Percentiles rank a stretch among this genome's conserved stretches.
Conservation (phyloP, 768 basidiomycete genomes). For the Rhodotorula sphaerocarpa region DNA sequence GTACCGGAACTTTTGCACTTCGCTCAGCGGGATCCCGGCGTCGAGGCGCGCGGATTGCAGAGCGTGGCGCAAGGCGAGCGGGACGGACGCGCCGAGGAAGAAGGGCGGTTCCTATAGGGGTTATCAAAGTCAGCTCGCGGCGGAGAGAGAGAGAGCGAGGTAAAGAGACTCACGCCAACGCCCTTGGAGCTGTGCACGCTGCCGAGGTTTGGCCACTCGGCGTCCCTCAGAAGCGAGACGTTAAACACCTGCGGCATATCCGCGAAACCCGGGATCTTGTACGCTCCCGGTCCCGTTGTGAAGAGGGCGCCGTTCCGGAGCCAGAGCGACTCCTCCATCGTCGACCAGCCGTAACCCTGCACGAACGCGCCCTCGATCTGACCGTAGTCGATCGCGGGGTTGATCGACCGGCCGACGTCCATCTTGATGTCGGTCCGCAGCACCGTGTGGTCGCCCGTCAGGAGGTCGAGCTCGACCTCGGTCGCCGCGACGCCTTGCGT, state of each 20-base stretch:
- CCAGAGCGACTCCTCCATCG: conserved; percentile 38
- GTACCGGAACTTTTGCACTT: conserved; percentile 22
- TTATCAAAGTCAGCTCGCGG: background rate
- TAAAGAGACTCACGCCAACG: conserved; percentile 16
- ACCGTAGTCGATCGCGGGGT: conserved; percentile 38
- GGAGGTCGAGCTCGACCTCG: conserved; percentile 38
- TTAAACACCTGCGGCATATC: conserved; percentile 38
- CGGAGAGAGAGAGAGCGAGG: background rate
- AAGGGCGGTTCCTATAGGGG: conserved; percentile 35
- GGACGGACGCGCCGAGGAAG: conserved; percentile 36
- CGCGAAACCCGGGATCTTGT: conserved; percentile 35
- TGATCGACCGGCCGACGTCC: conserved; percentile 36
- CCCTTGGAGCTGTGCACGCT: conserved; percentile 26
- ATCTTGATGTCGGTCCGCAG: conserved; percentile 26
- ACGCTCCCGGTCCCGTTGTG: conserved; percentile 34
- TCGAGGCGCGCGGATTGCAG: conserved; percentile 36
- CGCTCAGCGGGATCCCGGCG: conserved; percentile 14
- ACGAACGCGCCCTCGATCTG: conserved; percentile 39
- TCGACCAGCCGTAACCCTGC: conserved; percentile 33
- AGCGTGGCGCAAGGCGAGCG: conserved; percentile 37
- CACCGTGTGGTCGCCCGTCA: conserved; percentile 37
- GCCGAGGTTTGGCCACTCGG: conserved; percentile 28
- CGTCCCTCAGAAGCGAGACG: conserved; percentile 32
- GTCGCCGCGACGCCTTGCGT: conserved; percentile 32
- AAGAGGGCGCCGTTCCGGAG: conserved; percentile 37